These are phyloP conservation scores for Mimosa pudica DNA, from an alignment of 306 rosid genomes.

Conservation along the genomic window DNA sequence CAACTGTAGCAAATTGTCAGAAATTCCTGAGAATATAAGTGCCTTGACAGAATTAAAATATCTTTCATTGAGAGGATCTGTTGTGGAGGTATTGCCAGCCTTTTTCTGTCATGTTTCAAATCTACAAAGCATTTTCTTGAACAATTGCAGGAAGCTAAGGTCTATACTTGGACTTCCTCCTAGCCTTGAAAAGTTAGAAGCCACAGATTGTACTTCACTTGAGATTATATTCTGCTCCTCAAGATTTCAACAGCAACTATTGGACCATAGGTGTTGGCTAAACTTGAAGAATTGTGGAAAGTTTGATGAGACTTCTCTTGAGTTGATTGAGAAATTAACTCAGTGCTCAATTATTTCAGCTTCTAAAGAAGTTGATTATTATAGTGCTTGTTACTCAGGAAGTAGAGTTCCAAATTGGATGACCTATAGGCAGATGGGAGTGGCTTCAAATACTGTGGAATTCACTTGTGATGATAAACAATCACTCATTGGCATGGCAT, in stretches of 20 bases:
- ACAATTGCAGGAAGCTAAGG: not conserved
- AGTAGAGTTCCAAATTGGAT: too few species aligned
- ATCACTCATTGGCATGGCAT: conserved; percentile 26
- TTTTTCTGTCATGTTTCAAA: not conserved
- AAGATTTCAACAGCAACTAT: not conserved
- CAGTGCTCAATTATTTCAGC: too few species aligned
- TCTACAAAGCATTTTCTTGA: not conserved
- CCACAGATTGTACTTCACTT: not conserved
- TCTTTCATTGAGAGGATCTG: too few species aligned
- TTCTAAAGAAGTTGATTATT: too few species aligned
- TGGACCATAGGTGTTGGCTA: not conserved
- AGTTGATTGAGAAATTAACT: too few species aligned
- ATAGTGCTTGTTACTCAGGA: too few species aligned
- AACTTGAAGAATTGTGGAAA: not conserved
- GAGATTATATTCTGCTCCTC: not conserved
- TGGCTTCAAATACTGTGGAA: too few species aligned
- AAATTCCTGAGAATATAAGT: not conserved
- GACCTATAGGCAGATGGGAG: too few species aligned
- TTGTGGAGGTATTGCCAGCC: too few species aligned
- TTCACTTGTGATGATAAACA: not conserved
- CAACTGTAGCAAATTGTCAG: not conserved
- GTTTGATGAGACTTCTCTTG: not conserved
- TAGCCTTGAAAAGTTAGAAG: not conserved
- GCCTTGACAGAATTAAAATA: not conserved
- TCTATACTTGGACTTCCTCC: not conserved